Evolutionary conservation across 352 stramenopile species (phyloP).

Genomic region (Stephanocyclus meneghinianus): DNA sequence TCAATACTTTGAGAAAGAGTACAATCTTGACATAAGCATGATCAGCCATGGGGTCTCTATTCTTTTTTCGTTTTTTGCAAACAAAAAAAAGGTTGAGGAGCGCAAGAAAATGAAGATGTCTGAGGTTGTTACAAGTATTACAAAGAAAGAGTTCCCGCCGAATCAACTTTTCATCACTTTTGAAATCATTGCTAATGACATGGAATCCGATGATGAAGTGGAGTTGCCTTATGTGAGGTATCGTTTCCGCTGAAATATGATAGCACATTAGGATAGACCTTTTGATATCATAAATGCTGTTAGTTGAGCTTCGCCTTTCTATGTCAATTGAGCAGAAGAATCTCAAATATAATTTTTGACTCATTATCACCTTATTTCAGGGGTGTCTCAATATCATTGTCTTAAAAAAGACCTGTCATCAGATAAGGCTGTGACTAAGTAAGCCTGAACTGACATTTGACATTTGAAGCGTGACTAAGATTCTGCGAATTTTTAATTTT

Average conservation of each 20-base stretch:
- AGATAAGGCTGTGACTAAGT: too few species aligned
- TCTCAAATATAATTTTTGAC: too few species aligned
- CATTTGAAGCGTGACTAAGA: too few species aligned
- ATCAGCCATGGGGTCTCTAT: conserved; percentile 93
- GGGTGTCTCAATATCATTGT: too few species aligned
- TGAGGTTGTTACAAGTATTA: conserved; percentile 92
- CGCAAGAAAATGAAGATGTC: conserved; percentile 96
- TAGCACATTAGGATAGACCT: too few species aligned
- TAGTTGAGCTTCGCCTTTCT: too few species aligned
- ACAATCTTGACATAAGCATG: conserved; percentile 97
- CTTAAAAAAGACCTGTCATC: too few species aligned
- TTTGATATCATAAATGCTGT: too few species aligned
- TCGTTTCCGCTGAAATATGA: conserved; percentile 63
- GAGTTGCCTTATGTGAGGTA: conserved; percentile 93
- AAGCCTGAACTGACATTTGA: too few species aligned
- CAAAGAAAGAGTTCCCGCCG: conserved; percentile 92
- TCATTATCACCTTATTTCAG: too few species aligned
- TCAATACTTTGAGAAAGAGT: conserved; percentile 92
- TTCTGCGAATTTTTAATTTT: too few species aligned
- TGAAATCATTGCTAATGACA: conserved; percentile 94
- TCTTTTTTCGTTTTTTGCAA: conserved; percentile 87
- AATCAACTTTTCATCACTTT: conserved; percentile 96
- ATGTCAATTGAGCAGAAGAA: too few species aligned
- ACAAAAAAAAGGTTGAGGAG: conserved; percentile 88
- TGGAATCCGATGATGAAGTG: conserved; percentile 92